Base-by-base conservation (phyloP, 2,329 filamentous ascomycete genomes). In the Colletotrichum sp. region DNA sequence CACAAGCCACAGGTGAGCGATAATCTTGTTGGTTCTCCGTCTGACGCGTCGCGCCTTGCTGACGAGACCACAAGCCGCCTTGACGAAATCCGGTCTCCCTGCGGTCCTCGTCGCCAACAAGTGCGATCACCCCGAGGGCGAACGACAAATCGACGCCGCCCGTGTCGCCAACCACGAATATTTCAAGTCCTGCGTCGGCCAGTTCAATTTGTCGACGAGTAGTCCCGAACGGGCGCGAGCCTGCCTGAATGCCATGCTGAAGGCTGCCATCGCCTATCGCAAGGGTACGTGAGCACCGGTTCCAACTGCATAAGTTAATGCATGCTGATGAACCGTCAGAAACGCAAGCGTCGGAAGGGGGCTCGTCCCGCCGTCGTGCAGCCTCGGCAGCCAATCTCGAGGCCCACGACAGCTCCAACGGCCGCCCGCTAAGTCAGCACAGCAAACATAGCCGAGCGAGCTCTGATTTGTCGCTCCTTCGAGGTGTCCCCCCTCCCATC, bases 101-200 rank as follows among this genome's bases (percentile, higher is more conserved):
- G 94, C 94, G 69, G 90, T 96, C 77, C 90, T 98, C 57, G 95
- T 98, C 68, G 95, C 95, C 71, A 96, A 93, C 84, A 98, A 98
- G 88, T 98, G 95, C 87, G 96, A 98, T 84, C 91, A 92, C 67
- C 92, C 93, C 64, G 91, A 93, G 77, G 90, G 91, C 74, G 88
- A 92, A 75, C 93, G 94, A 81, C 91, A 95, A 82, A 89, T 98
- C 72, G 92, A 96, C 81, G 91, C 93, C 16, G 89, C 92, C 32
- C 90, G 87, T 71, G 89, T 97, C 59, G 87, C 90, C 63, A 85
- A 84, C 73, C 93, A 95, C 81, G 86, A 90, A 65, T 88, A 91
- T 78, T 95, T 94, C 79, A 90, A 93, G 76, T 90, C 93, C 19
- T 94, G 92, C 79, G 90, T 96, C 77, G 91, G 92, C 77, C 92